Percentiles rank a stretch among this genome's conserved stretches.
These are phyloP conservation scores for Purshia tridentata DNA, from an alignment of 306 rosid species.

Conservation along the genomic window DNA sequence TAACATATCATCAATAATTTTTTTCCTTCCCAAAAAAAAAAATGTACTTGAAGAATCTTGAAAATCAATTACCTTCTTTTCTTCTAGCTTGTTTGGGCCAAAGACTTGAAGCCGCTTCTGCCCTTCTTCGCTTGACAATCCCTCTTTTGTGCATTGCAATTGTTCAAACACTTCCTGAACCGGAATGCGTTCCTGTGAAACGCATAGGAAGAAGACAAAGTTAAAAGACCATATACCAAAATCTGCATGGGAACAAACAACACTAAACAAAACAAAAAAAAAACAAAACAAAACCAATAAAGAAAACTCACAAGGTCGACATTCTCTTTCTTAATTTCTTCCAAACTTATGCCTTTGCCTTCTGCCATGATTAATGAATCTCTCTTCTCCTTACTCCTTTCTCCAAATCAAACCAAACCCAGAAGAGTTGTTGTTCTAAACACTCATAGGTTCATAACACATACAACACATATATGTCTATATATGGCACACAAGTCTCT, in stretches of 20 bases:
- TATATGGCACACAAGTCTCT: background rate
- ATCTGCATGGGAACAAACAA: background rate
- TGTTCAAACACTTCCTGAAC: conserved; percentile 79
- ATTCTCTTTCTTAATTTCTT: conserved; percentile 73
- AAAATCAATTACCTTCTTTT: conserved; percentile 50
- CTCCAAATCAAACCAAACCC: conserved; percentile 4
- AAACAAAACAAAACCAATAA: too few species aligned
- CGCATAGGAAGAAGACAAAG: background rate
- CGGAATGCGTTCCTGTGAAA: conserved; percentile 68
- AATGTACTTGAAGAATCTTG: background rate
- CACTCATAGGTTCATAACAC: background rate
- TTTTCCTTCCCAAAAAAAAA: background rate
- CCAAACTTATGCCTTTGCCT: conserved; percentile 37
- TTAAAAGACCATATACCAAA: background rate
- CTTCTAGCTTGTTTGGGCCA: conserved; percentile 87
- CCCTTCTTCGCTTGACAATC: conserved; percentile 72
- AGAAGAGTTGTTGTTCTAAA: background rate
- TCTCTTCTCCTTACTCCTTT: background rate
- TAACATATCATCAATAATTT: background rate
- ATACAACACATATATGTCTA: background rate
- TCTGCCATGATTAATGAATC: background rate
- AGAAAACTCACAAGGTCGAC: conserved; percentile 63
- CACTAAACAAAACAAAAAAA: background rate
- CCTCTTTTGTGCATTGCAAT: conserved; percentile 68
- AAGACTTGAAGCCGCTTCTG: conserved; percentile 60